A percentile compares a stretch with the other conserved stretches of the same genome.
Conservation (phyloP, 2,329 filamentous ascomycete genomes). For the Fonsecaea pedrosoi region DNA sequence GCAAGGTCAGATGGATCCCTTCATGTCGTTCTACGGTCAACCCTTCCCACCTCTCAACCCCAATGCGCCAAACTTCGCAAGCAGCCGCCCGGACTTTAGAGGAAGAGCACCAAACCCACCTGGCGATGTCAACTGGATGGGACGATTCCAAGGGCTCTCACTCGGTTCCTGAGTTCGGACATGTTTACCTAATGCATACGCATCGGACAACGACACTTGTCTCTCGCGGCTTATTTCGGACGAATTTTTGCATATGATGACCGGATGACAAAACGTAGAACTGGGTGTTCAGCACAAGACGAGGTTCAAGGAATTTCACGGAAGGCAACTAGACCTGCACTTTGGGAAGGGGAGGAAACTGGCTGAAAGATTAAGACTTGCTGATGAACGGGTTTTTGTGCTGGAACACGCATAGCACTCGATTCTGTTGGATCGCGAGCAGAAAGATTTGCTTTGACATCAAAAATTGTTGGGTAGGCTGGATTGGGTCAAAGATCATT, state of each 20-base stretch:
- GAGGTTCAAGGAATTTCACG: slow-evolving; percentile 19
- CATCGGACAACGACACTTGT: slow-evolving; percentile 16
- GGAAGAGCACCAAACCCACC: slow-evolving; percentile 45
- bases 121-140: slow-evolving; percentile 36
- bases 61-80: slow-evolving; percentile 38
- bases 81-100: slow-evolving; percentile 37
- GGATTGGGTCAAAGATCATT: slow-evolving; percentile 15
- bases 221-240: slow-evolving; percentile 20
- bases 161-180: slow-evolving; percentile 63
- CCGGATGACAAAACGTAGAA: slow-evolving; percentile 21
- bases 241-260: slow-evolving; percentile 21
- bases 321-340: slow-evolving; percentile 15
- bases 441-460: slow-evolving; percentile 3
- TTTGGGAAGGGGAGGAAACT: neutral
- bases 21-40: slow-evolving; percentile 42
- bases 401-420: neutral
- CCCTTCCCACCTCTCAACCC: slow-evolving; percentile 38
- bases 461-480: slow-evolving; percentile 18
- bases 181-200: slow-evolving; percentile 7
- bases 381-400: slow-evolving; percentile 7
- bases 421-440: neutral
- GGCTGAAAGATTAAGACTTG: slow-evolving; percentile 2
- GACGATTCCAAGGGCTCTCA: slow-evolving; percentile 68
- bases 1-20: slow-evolving; percentile 41
- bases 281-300: slow-evolving; percentile 20